Evolutionary conservation across 148 eudicot species (phyloP).

Genomic region (Bassia scoparia): DNA sequence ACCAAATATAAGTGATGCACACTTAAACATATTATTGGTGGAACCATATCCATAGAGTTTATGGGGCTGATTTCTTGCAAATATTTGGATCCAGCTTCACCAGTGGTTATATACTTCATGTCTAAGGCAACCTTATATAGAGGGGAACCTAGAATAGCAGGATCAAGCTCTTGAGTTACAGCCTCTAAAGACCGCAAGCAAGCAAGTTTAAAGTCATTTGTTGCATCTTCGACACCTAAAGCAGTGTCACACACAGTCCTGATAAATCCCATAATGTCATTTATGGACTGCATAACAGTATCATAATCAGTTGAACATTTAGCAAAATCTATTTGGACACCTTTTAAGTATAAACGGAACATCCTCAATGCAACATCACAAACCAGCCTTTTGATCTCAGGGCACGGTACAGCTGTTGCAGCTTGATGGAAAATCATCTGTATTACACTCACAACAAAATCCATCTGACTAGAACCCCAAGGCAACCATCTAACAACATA

Average conservation of each 20-base stretch:
- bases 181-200: constrained; percentile 45
- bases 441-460: constrained; percentile 48
- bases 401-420: constrained; percentile 23
- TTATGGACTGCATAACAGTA: constrained; percentile 47
- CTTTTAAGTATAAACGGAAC: constrained; percentile 55
- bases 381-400: constrained; percentile 34
- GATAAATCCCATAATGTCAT: constrained; percentile 39
- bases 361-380: constrained; percentile 43
- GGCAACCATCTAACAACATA: constrained; percentile 54
- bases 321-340: constrained; percentile 38
- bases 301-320: constrained; percentile 40
- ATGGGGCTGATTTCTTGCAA: constrained; percentile 23
- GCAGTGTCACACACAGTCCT: constrained; percentile 43
- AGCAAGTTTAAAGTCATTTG: constrained; percentile 22
- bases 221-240: constrained; percentile 27
- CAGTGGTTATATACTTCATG: constrained; percentile 29
- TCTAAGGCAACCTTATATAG: constrained; percentile 61
- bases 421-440: constrained; percentile 36
- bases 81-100: constrained; percentile 28
- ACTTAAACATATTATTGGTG: constrained; percentile 53
- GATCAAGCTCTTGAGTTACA: constrained; percentile 54
- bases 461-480: constrained; percentile 55
- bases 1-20: constrained; percentile 38
- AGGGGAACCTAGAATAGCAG: constrained; percentile 59
- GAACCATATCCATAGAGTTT: constrained; percentile 47